Conservation (phyloP, 352 stramenopile genomes). For the Phytophthora pinifolia region DNA sequence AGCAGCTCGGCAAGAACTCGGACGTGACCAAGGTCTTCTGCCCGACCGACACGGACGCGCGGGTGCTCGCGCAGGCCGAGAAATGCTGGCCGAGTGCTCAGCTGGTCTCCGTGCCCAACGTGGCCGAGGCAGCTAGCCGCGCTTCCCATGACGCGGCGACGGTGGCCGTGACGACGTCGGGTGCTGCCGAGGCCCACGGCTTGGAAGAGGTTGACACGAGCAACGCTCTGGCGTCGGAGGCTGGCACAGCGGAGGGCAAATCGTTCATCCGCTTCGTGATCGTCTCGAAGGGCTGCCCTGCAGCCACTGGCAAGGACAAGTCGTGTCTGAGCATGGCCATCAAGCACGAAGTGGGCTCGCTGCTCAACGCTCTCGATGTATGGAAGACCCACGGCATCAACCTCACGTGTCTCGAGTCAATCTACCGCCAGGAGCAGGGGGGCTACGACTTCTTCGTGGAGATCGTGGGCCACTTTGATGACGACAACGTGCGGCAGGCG, state of each 20-base stretch:
- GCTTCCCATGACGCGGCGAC: conserved; percentile 40
- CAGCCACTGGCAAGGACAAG: conserved; percentile 78
- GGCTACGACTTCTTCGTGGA: conserved; percentile 90
- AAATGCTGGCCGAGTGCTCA: conserved; percentile 72
- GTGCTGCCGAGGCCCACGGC: conserved; percentile 38
- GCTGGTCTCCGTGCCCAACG: conserved; percentile 63
- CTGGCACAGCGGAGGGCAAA: conserved; percentile 27
- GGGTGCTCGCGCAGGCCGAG: conserved; percentile 59
- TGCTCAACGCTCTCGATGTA: conserved; percentile 75
- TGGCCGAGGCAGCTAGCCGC: conserved; percentile 55
- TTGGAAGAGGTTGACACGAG: conserved; percentile 54
- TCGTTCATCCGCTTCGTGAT: conserved; percentile 78
- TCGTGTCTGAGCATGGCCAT: conserved; percentile 85
- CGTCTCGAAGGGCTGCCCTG: conserved; percentile 63
- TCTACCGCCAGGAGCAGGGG: conserved; percentile 67
- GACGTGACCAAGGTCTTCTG: conserved; percentile 67
- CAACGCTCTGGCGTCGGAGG: conserved; percentile 53
- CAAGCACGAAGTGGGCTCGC: conserved; percentile 85
- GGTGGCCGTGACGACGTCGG: conserved; percentile 57
- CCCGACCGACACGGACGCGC: conserved; percentile 52
- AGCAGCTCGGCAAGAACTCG: conserved; percentile 36
- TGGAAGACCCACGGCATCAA: conserved; percentile 85
- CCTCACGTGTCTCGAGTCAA: conserved; percentile 85
- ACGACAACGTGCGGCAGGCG: conserved; percentile 56
- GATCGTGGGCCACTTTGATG: conserved; percentile 75